These are phyloP conservation scores for Mucor racemosus DNA, from an alignment of 371 early-diverging fungal genomes.

Conservation along the genomic window DNA sequence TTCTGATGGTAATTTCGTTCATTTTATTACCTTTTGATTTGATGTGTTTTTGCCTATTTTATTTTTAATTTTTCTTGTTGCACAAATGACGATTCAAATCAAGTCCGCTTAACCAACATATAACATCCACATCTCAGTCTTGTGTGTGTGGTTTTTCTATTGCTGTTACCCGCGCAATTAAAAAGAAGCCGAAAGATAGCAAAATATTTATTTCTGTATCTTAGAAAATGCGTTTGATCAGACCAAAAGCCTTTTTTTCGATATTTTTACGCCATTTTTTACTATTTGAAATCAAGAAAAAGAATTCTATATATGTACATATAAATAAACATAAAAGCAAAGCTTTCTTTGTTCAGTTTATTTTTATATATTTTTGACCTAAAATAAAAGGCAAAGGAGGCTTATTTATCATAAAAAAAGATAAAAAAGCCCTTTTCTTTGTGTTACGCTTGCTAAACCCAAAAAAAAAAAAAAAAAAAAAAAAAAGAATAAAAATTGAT, in stretches of 20 bases:
- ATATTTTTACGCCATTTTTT: no score
- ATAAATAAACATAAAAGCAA: constrained; percentile 8
- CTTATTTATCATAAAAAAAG: neutral
- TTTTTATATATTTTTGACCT: neutral
- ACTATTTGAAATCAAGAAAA: no score
- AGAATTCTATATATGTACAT: neutral
- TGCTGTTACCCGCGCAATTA: neutral
- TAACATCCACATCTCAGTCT: neutral
- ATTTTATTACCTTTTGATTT: neutral
- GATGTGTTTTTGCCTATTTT: neutral
- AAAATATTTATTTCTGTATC: neutral
- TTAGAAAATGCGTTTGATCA: no score
- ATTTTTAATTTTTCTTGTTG: neutral
- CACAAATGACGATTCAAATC: constrained; percentile 4
- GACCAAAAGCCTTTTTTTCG: neutral
- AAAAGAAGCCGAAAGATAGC: neutral
- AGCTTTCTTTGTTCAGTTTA: neutral
- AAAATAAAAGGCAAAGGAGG: constrained; percentile 4
- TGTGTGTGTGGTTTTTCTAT: neutral
- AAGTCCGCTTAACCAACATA: constrained; percentile 3
- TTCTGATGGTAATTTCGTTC: neutral
- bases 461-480: constrained; percentile 7
- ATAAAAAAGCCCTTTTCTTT: constrained; percentile 1
- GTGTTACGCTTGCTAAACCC: constrained; percentile 9
- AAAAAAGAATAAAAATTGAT: constrained; percentile 7